Conservation (phyloP, 208 protist genomes). For the Trypanosoma lewisi region DNA sequence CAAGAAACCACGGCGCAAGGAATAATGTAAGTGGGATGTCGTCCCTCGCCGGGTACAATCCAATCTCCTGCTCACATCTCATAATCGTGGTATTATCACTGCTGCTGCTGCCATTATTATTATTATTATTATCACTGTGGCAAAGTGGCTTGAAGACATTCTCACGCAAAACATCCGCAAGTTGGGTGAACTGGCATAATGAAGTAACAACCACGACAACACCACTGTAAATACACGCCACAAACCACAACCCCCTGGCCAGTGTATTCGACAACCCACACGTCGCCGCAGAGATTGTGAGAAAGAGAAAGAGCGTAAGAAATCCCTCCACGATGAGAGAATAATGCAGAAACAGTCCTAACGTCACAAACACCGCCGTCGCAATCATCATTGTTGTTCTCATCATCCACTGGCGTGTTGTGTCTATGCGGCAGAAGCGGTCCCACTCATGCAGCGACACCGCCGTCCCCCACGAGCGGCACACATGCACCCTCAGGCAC, state of each 20-base stretch:
- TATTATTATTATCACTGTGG: not conserved
- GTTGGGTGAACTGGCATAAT: conserved; percentile 22
- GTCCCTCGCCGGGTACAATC: conserved; percentile 9
- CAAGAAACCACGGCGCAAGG: conserved; percentile 29
- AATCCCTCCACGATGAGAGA: conserved; percentile 28
- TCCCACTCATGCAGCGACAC: conserved; percentile 30
- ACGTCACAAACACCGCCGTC: conserved; percentile 17
- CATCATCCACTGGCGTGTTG: conserved; percentile 12
- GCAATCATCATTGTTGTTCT: conserved; percentile 17
- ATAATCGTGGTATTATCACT: not conserved
- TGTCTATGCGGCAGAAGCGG: conserved; percentile 5
- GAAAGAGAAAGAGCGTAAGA: conserved; percentile 25
- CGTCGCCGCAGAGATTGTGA: conserved; percentile 2
- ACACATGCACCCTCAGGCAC: conserved; percentile 7
- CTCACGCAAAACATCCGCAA: conserved; percentile 1
- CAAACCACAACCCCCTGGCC: conserved; percentile 12
- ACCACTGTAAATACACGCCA: conserved; percentile 22
- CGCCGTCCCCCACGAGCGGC: conserved; percentile 14
- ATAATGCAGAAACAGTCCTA: conserved; percentile 20
- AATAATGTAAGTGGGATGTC: conserved; percentile 24
- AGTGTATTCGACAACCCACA: conserved; percentile 1
- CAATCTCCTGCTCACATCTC: conserved; percentile 19
- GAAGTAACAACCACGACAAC: conserved; percentile 12
- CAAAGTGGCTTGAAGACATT: conserved; percentile 9
- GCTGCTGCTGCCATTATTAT: not conserved